These are phyloP conservation scores for Suillus brevipes DNA, from an alignment of 768 basidiomycete genomes.

Conservation along the genomic window DNA sequence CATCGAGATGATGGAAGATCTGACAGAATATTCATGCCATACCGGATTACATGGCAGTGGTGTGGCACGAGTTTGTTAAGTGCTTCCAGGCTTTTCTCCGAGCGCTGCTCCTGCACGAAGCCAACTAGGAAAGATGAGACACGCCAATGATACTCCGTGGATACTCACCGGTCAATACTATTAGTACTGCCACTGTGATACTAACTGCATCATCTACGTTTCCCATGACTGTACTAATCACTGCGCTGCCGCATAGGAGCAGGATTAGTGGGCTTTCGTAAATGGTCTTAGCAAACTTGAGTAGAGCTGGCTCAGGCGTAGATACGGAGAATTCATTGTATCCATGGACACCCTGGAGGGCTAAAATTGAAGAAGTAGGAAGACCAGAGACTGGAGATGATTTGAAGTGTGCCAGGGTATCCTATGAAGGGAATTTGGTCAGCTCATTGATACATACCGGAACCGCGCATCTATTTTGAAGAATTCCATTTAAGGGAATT, in stretches of 20 bases:
- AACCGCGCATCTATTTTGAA: not conserved
- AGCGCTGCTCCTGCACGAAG: constrained; percentile 93
- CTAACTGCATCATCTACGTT: constrained; percentile 93
- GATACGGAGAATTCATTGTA: constrained; percentile 95
- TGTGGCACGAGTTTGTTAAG: constrained; percentile 97
- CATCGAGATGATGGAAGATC: not conserved
- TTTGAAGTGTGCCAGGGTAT: constrained; percentile 70
- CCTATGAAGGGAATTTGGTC: constrained; percentile 42
- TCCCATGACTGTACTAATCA: constrained; percentile 90
- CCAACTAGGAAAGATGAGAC: constrained; percentile 54
- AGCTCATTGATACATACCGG: constrained; percentile 6
- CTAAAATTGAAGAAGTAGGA: constrained; percentile 57
- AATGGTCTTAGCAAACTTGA: constrained; percentile 94
- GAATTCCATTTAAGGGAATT: not conserved
- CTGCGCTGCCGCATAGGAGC: constrained; percentile 85
- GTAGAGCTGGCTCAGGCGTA: constrained; percentile 71
- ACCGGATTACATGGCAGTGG: constrained; percentile 88
- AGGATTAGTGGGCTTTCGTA: constrained; percentile 94
- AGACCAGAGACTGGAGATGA: constrained; percentile 67
- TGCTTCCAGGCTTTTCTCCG: constrained; percentile 92
- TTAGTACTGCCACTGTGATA: constrained; percentile 88
- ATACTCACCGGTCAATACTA: constrained; percentile 85
- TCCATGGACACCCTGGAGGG: constrained; percentile 67
- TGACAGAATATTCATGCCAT: constrained; percentile 8
- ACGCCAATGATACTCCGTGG: not conserved